Conservation (phyloP, 306 rosid species). For the Sphenostylis stenocarpa region DNA sequence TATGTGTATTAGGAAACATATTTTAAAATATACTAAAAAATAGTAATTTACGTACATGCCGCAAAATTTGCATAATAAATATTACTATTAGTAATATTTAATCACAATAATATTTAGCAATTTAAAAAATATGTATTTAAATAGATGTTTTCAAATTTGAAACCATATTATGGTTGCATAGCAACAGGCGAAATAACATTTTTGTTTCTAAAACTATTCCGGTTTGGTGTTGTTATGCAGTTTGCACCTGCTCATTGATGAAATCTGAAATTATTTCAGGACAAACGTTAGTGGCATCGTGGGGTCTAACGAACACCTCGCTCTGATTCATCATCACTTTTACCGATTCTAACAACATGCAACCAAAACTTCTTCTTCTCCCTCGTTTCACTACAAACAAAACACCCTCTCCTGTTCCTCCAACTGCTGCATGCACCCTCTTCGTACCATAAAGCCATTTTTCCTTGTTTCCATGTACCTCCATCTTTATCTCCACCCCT, state of each 20-base stretch:
- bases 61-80: no score
- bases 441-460: neutral
- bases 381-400: conserved; percentile 38
- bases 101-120: no score
- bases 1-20: no score
- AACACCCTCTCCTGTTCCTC: conserved; percentile 23
- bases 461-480: neutral
- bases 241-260: neutral
- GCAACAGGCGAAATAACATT: no score
- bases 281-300: conserved; percentile 7
- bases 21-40: no score
- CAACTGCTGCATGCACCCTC: conserved; percentile 10
- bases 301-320: conserved; percentile 54
- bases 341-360: conserved; percentile 47
- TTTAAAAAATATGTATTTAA: no score
- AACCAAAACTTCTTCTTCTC: conserved; percentile 37
- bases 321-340: conserved; percentile 27
- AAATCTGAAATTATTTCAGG: neutral
- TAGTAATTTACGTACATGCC: no score
- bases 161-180: no score
- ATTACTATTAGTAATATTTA: no score
- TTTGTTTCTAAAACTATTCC: neutral
- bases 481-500: neutral
- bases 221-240: neutral
- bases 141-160: no score